Evolutionary conservation across 2,329 filamentous ascomycete species (phyloP), one percentile per base, ranked within the genome.

Genomic region (Sporothrix globosa): DNA sequence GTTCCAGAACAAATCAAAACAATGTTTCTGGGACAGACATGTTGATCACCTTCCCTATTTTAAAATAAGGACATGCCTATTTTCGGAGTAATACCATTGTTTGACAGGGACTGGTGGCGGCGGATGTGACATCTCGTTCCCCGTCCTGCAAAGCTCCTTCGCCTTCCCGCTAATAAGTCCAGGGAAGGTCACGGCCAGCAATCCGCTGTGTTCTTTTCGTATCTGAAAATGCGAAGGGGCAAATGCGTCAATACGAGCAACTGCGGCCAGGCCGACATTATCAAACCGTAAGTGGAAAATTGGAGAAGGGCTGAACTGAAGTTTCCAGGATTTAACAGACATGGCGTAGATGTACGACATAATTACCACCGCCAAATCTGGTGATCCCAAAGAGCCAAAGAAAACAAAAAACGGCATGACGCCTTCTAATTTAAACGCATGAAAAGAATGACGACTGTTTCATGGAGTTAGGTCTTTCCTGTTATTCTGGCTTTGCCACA

Each of bases 171-270:
- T 21, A 63, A 41, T 17, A 4, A 27, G 39, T 21, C 58, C 60
- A n/a, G n/a, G 56, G 56, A 14, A 61, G 24, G 60, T 24, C 41
- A 48, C 30, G 60, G 10, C 41, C 11, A 27, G n/a, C 41, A 66
- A 66, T 21, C 14, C 10, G 24, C 63, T 46, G 41, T 50, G 24
- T 65, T 65, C 21, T 24, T 53, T 52, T 66, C 27, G 63, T 66
- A 52, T 50, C 61, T 34, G 24, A 50, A 50, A 66, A 65, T 34
- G 24, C 44, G 61, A 66, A 66, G 46, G 46, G 60, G 60, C 41
- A 63, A 63, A 63, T 48, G 56, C 41, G 30, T 60, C 56, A 63
- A 63, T 63, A 65, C 41, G 60, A 65, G 60, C 60, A 44, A 39
- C n/a, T 39, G 14, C 19, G 34, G 14, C 34, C 27, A 11, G 34